These are phyloP conservation scores for Cryptosporidium ubiquitum DNA, from an alignment of 169 alveolate species.

Conservation along the genomic window DNA sequence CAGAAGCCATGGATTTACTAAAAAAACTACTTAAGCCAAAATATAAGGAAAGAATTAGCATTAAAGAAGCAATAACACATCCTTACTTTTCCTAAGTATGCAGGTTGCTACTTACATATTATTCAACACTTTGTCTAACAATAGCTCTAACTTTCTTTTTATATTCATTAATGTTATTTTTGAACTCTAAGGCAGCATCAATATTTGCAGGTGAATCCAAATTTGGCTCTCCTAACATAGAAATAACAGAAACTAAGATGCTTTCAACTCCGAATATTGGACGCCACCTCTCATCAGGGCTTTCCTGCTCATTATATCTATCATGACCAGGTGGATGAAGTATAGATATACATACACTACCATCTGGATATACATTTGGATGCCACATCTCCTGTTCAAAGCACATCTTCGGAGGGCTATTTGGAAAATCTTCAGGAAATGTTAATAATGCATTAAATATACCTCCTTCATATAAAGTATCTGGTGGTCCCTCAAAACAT, in stretches of 20 bases:
- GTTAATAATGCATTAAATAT: conserved; percentile 92
- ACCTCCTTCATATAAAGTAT: conserved; percentile 97
- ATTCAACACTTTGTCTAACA: conserved; percentile 79
- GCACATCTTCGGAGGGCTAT: conserved; percentile 97
- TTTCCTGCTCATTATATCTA: conserved; percentile 93
- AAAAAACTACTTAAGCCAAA: conserved; percentile 33
- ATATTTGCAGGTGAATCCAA: conserved; percentile 96
- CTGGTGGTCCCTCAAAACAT: conserved; percentile 96
- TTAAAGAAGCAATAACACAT: conserved; percentile 45
- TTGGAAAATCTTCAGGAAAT: conserved; percentile 97
- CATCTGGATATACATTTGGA: conserved; percentile 95
- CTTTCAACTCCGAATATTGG: conserved; percentile 97
- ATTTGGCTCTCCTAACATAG: conserved; percentile 97
- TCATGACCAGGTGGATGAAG: conserved; percentile 97
- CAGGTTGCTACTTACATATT: background rate
- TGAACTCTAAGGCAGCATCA: conserved; percentile 92
- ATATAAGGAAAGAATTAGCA: conserved; percentile 43
- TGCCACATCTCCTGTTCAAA: conserved; percentile 98
- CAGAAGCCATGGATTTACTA: conserved; percentile 10
- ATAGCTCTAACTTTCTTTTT: conserved; percentile 89
- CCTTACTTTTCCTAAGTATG: conserved; percentile 28
- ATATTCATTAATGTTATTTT: conserved; percentile 87
- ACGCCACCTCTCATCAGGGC: conserved; percentile 98
- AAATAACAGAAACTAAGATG: conserved; percentile 93
- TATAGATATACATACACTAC: conserved; percentile 97